phyloP scores from a whole-genome alignment of 2,329 filamentous ascomycete species.

The Cryphonectria radicalis region DNA sequence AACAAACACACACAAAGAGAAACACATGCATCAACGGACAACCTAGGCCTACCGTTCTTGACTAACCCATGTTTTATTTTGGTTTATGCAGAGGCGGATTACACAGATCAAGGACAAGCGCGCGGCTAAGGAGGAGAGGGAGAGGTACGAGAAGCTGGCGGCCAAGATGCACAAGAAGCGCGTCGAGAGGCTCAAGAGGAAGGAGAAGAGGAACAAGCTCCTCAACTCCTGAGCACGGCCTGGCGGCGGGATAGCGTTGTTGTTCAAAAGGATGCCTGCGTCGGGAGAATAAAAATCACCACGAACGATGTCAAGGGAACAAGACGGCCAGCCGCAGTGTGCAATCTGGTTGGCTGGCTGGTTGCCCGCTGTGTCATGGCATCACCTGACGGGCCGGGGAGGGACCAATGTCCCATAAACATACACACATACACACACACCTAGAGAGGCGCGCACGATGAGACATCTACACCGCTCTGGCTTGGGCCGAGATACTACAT shows the following conservation, averaged over 20 bases:
- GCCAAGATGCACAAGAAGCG: slow-evolving; percentile 98
- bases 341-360: not conserved
- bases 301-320: not conserved
- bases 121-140: slow-evolving; percentile 88
- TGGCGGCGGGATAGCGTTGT: slow-evolving; percentile 1
- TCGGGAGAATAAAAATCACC: slow-evolving; percentile 3
- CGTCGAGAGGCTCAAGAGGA: slow-evolving; percentile 88
- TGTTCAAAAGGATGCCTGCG: slow-evolving; percentile 13
- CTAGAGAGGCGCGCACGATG: not conserved
- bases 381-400: slow-evolving; percentile 2
- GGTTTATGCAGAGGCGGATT: slow-evolving; percentile 65
- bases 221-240: slow-evolving; percentile 61
- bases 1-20: not conserved
- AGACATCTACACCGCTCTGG: slow-evolving; percentile 5
- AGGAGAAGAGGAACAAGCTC: slow-evolving; percentile 95
- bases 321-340: slow-evolving; percentile 4
- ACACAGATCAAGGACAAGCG: slow-evolving; percentile 83
- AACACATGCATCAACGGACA: not conserved
- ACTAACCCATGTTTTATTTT: slow-evolving; percentile 26
- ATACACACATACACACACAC: not conserved
- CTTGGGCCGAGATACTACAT: not conserved
- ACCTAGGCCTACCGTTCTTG: not conserved
- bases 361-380: slow-evolving; percentile 15
- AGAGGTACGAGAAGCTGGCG: slow-evolving; percentile 89
- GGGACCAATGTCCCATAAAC: not conserved